These are phyloP conservation scores for Centaurea solstitialis DNA, from an alignment of 129 eudicot species.

Conservation along the genomic window DNA sequence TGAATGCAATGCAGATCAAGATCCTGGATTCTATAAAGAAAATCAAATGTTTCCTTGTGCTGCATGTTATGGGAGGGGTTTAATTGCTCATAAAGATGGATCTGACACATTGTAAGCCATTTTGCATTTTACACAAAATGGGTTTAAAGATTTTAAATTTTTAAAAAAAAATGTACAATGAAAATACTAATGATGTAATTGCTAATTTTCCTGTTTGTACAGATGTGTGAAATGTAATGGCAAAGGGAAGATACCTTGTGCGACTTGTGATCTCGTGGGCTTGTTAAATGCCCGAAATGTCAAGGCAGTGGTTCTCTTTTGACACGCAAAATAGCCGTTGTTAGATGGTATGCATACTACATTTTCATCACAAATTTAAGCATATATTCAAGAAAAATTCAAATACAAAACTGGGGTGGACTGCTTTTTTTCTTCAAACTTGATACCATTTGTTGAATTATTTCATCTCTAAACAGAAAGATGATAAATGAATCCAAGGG, in stretches of 20 bases:
- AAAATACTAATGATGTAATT: too few relatives aligned
- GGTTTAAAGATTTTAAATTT: too few relatives aligned
- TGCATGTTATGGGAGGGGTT: slow-evolving; percentile 88
- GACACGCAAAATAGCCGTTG: slow-evolving; percentile 65
- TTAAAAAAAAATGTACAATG: neutral
- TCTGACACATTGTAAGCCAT: slow-evolving; percentile 85
- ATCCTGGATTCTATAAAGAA: slow-evolving; percentile 71
- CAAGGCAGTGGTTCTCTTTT: slow-evolving; percentile 74
- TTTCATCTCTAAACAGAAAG: neutral
- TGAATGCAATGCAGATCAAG: slow-evolving; percentile 72
- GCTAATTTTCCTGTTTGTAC: slow-evolving; percentile 16
- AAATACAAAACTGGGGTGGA: neutral
- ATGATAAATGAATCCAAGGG: neutral
- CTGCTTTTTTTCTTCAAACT: neutral
- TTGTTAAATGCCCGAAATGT: slow-evolving; percentile 70
- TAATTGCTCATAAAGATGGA: slow-evolving; percentile 92
- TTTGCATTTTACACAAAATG: neutral
- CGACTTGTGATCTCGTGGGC: slow-evolving; percentile 82
- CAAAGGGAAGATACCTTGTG: slow-evolving; percentile 91
- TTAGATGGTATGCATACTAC: slow-evolving; percentile 55
- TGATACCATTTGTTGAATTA: neutral
- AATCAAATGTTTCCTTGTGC: slow-evolving; percentile 76
- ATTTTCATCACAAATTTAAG: neutral
- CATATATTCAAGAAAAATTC: neutral
- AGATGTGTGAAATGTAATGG: slow-evolving; percentile 84